A percentile compares a stretch with the other conserved stretches of the same genome.
Evolutionary conservation across 2,329 filamentous ascomycete species (phyloP).

Genomic region (Zalaria sp.): DNA sequence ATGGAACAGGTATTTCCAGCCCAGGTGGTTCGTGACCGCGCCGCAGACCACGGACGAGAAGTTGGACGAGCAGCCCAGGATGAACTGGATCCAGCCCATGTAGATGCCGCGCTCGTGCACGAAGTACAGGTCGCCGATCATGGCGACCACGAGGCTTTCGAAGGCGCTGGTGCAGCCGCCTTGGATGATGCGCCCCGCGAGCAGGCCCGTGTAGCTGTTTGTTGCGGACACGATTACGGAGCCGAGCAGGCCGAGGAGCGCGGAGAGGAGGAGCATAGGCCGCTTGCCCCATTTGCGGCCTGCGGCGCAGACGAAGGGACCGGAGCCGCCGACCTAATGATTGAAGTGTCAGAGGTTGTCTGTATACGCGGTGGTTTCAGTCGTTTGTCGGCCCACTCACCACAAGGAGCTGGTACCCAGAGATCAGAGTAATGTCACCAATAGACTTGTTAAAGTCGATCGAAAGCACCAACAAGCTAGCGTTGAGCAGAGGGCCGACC

Average conservation of each 20-base stretch:
- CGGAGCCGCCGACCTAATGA: slow-evolving; percentile 13
- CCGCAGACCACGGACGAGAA: slow-evolving; percentile 22
- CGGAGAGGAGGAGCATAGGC: slow-evolving; percentile 8
- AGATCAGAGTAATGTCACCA: slow-evolving; percentile 20
- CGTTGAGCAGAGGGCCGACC: slow-evolving; percentile 20
- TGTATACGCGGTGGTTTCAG: not conserved
- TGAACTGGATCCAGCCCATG: slow-evolving; percentile 21
- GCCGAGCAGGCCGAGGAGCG: slow-evolving; percentile 6
- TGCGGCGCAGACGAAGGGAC: slow-evolving; percentile 18
- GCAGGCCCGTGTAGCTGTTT: slow-evolving; percentile 14
- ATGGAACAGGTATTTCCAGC: slow-evolving; percentile 29
- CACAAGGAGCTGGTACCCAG: slow-evolving; percentile 23
- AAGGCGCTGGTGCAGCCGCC: slow-evolving; percentile 18
- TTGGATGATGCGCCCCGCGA: slow-evolving; percentile 20
- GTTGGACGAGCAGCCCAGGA: slow-evolving; percentile 20
- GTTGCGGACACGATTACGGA: not conserved
- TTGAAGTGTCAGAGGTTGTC: not conserved
- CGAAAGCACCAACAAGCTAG: slow-evolving; percentile 20
- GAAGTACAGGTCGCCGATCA: slow-evolving; percentile 22
- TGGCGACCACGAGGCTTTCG: slow-evolving; percentile 20
- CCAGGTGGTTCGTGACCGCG: slow-evolving; percentile 19
- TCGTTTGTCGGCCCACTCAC: not conserved
- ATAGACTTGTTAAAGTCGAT: slow-evolving; percentile 14
- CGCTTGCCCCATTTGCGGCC: slow-evolving; percentile 13
- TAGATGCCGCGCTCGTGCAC: slow-evolving; percentile 21